Evolutionary conservation across 768 basidiomycete genomes (phyloP).

Genomic region (Rhodotorula toruloides): DNA sequence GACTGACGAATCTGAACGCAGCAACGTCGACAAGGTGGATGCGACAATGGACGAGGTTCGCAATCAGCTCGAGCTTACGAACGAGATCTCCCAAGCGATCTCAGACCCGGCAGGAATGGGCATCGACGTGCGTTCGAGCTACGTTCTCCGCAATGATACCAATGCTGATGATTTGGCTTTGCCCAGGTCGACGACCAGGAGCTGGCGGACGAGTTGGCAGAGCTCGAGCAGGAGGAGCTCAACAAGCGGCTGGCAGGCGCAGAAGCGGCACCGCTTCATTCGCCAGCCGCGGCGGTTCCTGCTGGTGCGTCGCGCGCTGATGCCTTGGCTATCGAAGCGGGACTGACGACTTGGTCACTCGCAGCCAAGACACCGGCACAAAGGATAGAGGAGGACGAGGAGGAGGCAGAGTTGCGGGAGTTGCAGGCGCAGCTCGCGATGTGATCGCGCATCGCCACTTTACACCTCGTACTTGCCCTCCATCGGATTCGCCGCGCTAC

Average conservation of each 20-base stretch:
- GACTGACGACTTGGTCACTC: conserved; percentile 32
- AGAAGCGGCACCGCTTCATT: conserved; percentile 80
- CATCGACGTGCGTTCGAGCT: conserved; percentile 61
- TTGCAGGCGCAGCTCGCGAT: conserved; percentile 83
- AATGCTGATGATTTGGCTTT: not conserved
- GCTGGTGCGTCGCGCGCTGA: conserved; percentile 8
- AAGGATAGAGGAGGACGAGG: conserved; percentile 70
- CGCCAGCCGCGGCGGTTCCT: conserved; percentile 55
- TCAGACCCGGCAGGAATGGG: conserved; percentile 63
- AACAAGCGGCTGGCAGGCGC: conserved; percentile 78
- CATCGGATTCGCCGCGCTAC: not conserved
- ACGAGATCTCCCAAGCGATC: conserved; percentile 85
- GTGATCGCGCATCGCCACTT: conserved; percentile 47
- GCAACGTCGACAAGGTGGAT: conserved; percentile 83
- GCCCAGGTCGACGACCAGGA: conserved; percentile 57
- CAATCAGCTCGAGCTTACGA: conserved; percentile 85
- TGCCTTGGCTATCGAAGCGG: not conserved
- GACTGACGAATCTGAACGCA: conserved; percentile 44
- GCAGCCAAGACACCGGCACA: conserved; percentile 47
- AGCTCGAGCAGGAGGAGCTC: conserved; percentile 80
- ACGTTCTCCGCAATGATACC: conserved; percentile 4
- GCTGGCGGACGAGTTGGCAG: conserved; percentile 70
- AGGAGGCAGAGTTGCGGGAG: conserved; percentile 79
- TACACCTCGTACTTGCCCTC: not conserved
- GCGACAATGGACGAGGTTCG: conserved; percentile 76